Evolutionary conservation across 345 rosid genomes (phyloP).

Genomic region (Noccaea caerulescens): DNA sequence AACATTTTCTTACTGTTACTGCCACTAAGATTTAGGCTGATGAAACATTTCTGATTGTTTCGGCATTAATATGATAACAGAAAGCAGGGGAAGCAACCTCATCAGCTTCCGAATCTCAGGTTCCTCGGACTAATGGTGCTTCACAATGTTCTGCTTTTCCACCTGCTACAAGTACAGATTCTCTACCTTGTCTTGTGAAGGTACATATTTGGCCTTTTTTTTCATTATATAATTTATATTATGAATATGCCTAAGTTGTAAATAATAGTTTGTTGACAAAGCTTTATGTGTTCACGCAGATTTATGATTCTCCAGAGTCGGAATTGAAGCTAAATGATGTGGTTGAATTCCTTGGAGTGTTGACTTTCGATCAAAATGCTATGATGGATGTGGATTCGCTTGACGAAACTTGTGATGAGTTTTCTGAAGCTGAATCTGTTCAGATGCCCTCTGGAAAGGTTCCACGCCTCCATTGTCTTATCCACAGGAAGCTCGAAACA

Average conservation of each 20-base stretch:
- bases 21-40: constrained; percentile 8
- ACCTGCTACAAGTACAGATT: constrained; percentile 41
- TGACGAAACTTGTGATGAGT: constrained; percentile 54
- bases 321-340: constrained; percentile 87
- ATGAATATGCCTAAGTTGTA: not conserved
- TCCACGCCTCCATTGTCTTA: constrained; percentile 85
- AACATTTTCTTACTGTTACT: not conserved
- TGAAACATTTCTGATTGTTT: not conserved
- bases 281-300: constrained; percentile 45
- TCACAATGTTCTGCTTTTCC: constrained; percentile 33
- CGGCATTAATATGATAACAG: constrained; percentile 39
- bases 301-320: constrained; percentile 79
- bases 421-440: constrained; percentile 55
- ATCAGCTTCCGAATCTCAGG: constrained; percentile 47
- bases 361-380: constrained; percentile 60
- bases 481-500: constrained; percentile 76
- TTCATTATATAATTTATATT: not conserved
- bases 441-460: constrained; percentile 72
- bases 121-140: constrained; percentile 37
- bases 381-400: constrained; percentile 46
- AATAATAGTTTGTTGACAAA: constrained; percentile 5
- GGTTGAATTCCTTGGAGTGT: constrained; percentile 84
- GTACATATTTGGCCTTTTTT: constrained; percentile 36
- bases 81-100: constrained; percentile 63
- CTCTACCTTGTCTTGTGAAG: constrained; percentile 80